Conservation (phyloP, 78 protist genomes). For the Bodo saltans region DNA sequence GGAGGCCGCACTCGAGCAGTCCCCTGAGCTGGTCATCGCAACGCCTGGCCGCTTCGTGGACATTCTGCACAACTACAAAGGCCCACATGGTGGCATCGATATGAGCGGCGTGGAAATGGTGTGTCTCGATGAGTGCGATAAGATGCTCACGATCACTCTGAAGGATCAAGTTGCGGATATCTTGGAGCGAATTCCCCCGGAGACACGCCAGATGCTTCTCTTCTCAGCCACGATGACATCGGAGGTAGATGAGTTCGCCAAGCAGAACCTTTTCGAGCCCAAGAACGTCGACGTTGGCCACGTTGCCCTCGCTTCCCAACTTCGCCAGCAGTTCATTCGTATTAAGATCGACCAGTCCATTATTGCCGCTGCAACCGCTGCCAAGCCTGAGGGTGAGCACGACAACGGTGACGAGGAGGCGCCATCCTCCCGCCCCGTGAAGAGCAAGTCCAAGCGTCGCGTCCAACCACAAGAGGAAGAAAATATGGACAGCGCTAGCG, state of each 20-base stretch:
- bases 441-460: no score
- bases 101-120: conserved; percentile 62
- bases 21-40: conserved; percentile 82
- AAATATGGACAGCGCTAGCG: background rate
- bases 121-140: conserved; percentile 89
- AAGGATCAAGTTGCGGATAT: conserved; percentile 61
- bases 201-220: conserved; percentile 71
- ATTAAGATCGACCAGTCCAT: background rate
- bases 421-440: no score
- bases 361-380: background rate
- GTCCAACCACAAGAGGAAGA: background rate
- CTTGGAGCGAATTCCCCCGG: conserved; percentile 55
- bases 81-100: conserved; percentile 44
- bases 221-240: conserved; percentile 84
- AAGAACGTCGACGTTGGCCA: conserved; percentile 57
- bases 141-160: conserved; percentile 83
- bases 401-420: no score
- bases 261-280: conserved; percentile 55
- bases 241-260: conserved; percentile 58
- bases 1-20: conserved; percentile 60
- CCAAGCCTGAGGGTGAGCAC: background rate
- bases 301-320: conserved; percentile 46
- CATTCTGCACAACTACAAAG: conserved; percentile 8
- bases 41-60: conserved; percentile 91
- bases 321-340: conserved; percentile 70